Evolutionary conservation across 2,329 filamentous ascomycete species (phyloP), one percentile per base, ranked within the genome.

Genomic region (Orbilia quercus): DNA sequence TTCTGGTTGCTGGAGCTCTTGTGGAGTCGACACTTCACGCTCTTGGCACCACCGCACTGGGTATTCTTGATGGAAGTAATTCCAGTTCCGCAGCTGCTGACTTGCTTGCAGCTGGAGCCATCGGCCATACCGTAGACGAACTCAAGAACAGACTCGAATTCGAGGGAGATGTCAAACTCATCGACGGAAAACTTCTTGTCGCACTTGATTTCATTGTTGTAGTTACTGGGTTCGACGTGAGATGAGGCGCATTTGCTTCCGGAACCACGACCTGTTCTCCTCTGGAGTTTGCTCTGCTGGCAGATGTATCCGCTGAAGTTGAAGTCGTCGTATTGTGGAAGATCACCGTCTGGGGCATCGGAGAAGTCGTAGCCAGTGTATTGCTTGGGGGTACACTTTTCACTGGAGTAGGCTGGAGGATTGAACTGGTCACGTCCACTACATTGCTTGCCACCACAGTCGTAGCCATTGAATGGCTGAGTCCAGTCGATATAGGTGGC

Each of bases 11-110:
- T 28, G 34, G 59, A 70, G 51, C 66, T 75, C 36, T 74, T 65
- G 40, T 76, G 76, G 51, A 78, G 62, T 60, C 73, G 76, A 80
- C 97, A 88, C 62, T 86, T 88, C 74, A 97, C 92, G 67, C 87
- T 88, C 80, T 86, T 91, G 76, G 94, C 93, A 81, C 93, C 93
- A 86, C 92, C 94, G 80, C 94, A 98, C 85, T 97, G 92, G 74
- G 84, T 87, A 86, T 97, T 97, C 82, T 87, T 82, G 78, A 97
- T 84, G 50, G 85, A 86, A 69, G 87, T 89, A 78, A 91, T 91
- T 14, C 84, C 83, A 63, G 85, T 83, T 75, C 84, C 86, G 86
- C 91, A 96, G 58, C 84, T 79, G 76, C 86, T 83, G 75, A 87
- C 88, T 78, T 96, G 90, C 83, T 91, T 94, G 88, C 94, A 98